Evolutionary conservation across 208 protist species (phyloP).

Genomic region (Balamuthia mandrillaris): DNA sequence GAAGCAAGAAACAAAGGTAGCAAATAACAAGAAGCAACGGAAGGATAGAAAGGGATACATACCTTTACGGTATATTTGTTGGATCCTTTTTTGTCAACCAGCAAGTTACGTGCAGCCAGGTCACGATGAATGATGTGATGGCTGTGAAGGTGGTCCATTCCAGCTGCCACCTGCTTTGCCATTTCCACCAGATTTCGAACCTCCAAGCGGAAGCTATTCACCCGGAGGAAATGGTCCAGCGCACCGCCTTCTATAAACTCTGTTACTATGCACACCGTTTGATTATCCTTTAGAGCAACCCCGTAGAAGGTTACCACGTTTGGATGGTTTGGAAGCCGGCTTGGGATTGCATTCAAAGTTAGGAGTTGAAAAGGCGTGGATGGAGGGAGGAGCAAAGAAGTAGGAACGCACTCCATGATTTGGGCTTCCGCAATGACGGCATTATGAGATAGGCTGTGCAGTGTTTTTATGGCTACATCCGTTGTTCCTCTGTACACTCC

Average conservation of each 20-base stretch:
- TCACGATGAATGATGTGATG: constrained; percentile 24
- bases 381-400: neutral
- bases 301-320: constrained; percentile 37
- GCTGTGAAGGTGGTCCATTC: neutral
- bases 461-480: constrained; percentile 23
- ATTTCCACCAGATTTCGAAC: constrained; percentile 37
- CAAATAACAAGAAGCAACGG: no score
- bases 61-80: constrained; percentile 17
- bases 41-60: neutral
- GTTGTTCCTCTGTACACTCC: constrained; percentile 15
- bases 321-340: constrained; percentile 4
- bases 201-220: constrained; percentile 27
- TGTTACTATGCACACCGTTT: constrained; percentile 9
- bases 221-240: constrained; percentile 5
- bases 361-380: neutral
- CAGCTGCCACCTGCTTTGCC: neutral
- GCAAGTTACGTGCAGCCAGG: constrained; percentile 10
- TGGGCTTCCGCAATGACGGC: constrained; percentile 23
- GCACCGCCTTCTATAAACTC: constrained; percentile 20
- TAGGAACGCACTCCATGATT: constrained; percentile 46
- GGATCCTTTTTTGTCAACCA: constrained; percentile 16
- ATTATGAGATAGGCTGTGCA: neutral
- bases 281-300: neutral
- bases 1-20: no score
- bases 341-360: neutral